phyloP scores from a whole-genome alignment of 805 yeast species.

The Ogataea methylovora region DNA sequence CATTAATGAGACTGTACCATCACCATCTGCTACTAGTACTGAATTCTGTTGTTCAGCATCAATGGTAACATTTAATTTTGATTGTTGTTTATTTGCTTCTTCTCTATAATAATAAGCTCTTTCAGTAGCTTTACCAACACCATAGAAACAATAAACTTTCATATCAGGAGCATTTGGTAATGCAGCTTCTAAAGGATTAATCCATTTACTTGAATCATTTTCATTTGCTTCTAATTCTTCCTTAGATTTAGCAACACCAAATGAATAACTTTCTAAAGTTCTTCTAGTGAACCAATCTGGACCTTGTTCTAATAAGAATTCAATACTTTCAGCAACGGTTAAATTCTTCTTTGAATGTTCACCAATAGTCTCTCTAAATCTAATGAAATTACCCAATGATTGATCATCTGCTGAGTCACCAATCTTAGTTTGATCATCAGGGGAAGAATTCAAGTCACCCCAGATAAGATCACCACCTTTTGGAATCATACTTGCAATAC shows the following conservation, averaged over 20 bases:
- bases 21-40: conserved; percentile 85
- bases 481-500: conserved; percentile 91
- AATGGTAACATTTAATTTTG: conserved; percentile 63
- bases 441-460: conserved; percentile 66
- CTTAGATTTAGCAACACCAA: conserved; percentile 58
- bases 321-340: conserved; percentile 62
- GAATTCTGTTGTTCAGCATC: conserved; percentile 56
- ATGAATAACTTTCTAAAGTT: conserved; percentile 65
- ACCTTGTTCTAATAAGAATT: conserved; percentile 51
- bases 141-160: conserved; percentile 85
- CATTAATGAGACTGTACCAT: conserved; percentile 85
- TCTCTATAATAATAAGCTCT: conserved; percentile 83
- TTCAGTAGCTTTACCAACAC: conserved; percentile 96
- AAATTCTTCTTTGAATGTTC: conserved; percentile 40
- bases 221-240: conserved; percentile 59
- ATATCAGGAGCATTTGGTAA: conserved; percentile 91
- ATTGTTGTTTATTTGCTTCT: conserved; percentile 42
- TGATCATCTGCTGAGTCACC: conserved; percentile 7
- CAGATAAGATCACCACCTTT: conserved; percentile 89
- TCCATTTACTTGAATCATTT: conserved; percentile 74
- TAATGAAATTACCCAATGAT: conserved; percentile 62
- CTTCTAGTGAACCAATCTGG: conserved; percentile 74
- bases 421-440: conserved; percentile 52
- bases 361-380: conserved; percentile 45
- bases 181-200: conserved; percentile 89